Conservation (phyloP, 805 yeast genomes). For the Yamadazyma akitaensis region DNA sequence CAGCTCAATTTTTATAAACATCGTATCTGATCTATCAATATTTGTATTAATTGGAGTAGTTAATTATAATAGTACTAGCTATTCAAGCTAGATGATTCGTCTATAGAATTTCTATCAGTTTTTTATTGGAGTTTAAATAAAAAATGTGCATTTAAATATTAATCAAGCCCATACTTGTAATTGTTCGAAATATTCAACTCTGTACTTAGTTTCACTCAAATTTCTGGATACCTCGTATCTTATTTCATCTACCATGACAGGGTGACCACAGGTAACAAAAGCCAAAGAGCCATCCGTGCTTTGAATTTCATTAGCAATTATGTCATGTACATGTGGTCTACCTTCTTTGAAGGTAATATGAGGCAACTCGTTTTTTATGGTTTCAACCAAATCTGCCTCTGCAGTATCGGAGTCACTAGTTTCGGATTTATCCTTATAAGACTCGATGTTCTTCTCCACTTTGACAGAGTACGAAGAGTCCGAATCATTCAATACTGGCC, state of each 20-base stretch:
- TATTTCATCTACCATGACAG: constrained; percentile 53
- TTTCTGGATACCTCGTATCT: constrained; percentile 47
- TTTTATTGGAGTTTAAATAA: not conserved
- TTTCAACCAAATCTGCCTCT: constrained; percentile 7
- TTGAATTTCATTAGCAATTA: constrained; percentile 35
- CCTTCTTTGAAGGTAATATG: constrained; percentile 41
- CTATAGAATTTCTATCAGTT: not conserved
- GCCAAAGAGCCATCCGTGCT: constrained; percentile 43
- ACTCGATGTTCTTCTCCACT: not conserved
- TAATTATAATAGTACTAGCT: too few relatives aligned
- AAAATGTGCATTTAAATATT: not conserved
- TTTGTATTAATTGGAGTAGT: too few relatives aligned
- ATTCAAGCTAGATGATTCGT: too few relatives aligned
- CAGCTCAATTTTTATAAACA: too few relatives aligned
- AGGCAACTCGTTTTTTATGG: constrained; percentile 20
- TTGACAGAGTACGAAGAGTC: constrained; percentile 10
- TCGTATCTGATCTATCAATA: too few relatives aligned
- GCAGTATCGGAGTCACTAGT: constrained; percentile 1
- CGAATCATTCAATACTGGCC: constrained; percentile 12
- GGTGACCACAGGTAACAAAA: constrained; percentile 63
- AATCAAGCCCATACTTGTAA: constrained; percentile 61
- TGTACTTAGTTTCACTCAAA: constrained; percentile 32
- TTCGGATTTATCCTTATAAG: not conserved
- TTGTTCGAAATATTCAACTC: constrained; percentile 73
- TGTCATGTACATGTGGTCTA: constrained; percentile 45